Base-by-base conservation (phyloP, 1,139 yeast genomes). In the Sugiyamaella castrensis region DNA sequence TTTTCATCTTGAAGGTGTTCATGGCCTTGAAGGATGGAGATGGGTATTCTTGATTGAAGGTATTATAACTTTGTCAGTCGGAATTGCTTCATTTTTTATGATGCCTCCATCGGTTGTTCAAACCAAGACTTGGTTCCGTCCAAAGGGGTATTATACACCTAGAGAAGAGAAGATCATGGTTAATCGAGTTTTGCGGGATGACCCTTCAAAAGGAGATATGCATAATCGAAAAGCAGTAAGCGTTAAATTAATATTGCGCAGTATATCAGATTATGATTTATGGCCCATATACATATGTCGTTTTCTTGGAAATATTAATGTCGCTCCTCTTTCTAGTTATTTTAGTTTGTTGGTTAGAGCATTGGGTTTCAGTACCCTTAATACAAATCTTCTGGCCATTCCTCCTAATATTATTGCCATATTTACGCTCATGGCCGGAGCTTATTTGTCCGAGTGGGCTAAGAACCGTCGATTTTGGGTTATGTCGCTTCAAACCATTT, bases 41-140 rank as follows among this genome's bases (percentile, higher is more conserved):
- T 82, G 84, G 83, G 66, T 84, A 28, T 84, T 83, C 58, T 61
- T 84, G 27, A 67, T 84, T 43, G 89, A 83, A 60, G 89, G 89
- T 1, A 47, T 74, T 1, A 60, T 81, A 47, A 81, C 88, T 1
- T 64, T 83, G 3, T 26, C 62, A 1, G 72, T 84, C 59, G 89
- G 88, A 0, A 47, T 81, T 33, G 60, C 69, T 9, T 47, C 52
- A 5, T 53, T 48, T 40, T 37, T 38, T 13, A 69, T 81, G 52
- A 81, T 84, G 85, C 84, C 81, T 32, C 78, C 85, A 1, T 74
- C 81, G 1, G 78, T 79, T 0, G 81, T 85, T 1, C 77, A 76
- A 53, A 79, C 84, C 4, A 76, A 61, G 35, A 57, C 67, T 2
- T 73, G 76, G 74, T 72, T 71, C 53, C 70, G 77, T 24, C 40